These are phyloP conservation scores for Lolium rigidum DNA, from an alignment of 176 grass and related monocot species.

Conservation along the genomic window DNA sequence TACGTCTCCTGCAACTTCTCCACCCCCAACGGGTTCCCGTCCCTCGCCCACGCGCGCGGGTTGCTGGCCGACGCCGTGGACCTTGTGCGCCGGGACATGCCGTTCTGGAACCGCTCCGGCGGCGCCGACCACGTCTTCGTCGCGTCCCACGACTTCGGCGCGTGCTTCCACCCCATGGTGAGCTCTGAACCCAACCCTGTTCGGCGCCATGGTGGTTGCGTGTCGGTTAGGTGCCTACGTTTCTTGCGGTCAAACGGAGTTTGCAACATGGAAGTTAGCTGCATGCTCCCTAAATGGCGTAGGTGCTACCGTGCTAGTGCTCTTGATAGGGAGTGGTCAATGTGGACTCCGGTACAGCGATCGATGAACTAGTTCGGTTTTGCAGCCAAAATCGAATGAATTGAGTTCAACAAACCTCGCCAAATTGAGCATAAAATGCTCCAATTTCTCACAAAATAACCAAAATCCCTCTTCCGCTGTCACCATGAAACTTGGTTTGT, in stretches of 20 bases:
- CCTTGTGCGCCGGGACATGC: slow-evolving; percentile 49
- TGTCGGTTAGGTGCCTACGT: not conserved
- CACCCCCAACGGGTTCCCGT: slow-evolving; percentile 78
- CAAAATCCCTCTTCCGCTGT: not conserved
- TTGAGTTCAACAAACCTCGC: not conserved
- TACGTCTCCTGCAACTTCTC: slow-evolving; percentile 99
- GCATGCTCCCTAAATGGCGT: not conserved
- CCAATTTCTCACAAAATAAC: slow-evolving; percentile 1
- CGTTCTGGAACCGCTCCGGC: slow-evolving; percentile 82
- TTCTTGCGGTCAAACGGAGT: slow-evolving; percentile 36
- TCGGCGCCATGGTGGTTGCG: not conserved
- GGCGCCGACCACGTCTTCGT: slow-evolving; percentile 91
- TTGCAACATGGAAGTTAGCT: slow-evolving; percentile 2
- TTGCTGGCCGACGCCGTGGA: slow-evolving; percentile 65
- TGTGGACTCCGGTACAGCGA: not conserved
- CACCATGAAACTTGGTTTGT: not conserved
- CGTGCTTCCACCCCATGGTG: slow-evolving; percentile 98
- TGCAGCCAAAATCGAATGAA: not conserved
- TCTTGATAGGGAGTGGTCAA: not conserved
- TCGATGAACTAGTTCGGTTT: not conserved
- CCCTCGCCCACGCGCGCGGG: slow-evolving; percentile 71
- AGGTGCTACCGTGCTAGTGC: no score
- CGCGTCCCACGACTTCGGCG: slow-evolving; percentile 87
- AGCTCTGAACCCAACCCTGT: not conserved
- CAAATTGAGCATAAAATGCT: not conserved